Evolutionary conservation across 768 basidiomycete species (phyloP), one percentile per base, ranked within the genome.

Genomic region (Bullera alba): DNA sequence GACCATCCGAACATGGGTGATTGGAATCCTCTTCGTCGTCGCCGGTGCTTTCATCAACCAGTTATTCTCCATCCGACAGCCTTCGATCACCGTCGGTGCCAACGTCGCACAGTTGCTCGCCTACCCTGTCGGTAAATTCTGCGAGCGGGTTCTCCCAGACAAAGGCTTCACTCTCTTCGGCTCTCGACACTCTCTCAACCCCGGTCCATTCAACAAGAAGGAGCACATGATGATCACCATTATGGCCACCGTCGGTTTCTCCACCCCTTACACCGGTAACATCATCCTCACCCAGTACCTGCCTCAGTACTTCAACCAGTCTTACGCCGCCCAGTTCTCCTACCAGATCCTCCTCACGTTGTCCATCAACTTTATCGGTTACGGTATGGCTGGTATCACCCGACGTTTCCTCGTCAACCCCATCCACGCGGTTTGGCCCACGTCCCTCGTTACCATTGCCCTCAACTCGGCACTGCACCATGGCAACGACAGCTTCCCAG

Each of bases 171-270:
- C 58, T 22, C 34, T 42, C 75, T 74, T 76, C 85, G 77, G 71
- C 38, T 46, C 30, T 41, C 26, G 25, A 58, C 82, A 84, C 23
- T 7, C 42, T 26, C 42, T 86, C 25, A 87, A 87, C 66, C 85
- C 85, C 0, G 88, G 88, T 0, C 87, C 87, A 1, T 92, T 90
- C 77, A 84, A 81, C 57, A 81, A 89, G 77, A 92, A 92, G 77
- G 89, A 92, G 65, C 89, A 92, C 63, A 82, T 86, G 6, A 52
- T 82, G 82, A 66, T 83, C 84, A 62, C 84, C 36, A 78, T 83
- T 48, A 57, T 77, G 66, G 53, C 63, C 5, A 46, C 42, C 26
- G 64, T 65, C 19, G 56, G 53, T 10, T 45, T 56, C 15, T 35
- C 46, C 12, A 52, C 56, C 7, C 61, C 67, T 12, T 63, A 63